A percentile compares a stretch with the other conserved stretches of the same genome.
These are phyloP conservation scores for Fusarium duplospermum DNA, from an alignment of 2,329 filamentous ascomycete species.

Conservation along the genomic window DNA sequence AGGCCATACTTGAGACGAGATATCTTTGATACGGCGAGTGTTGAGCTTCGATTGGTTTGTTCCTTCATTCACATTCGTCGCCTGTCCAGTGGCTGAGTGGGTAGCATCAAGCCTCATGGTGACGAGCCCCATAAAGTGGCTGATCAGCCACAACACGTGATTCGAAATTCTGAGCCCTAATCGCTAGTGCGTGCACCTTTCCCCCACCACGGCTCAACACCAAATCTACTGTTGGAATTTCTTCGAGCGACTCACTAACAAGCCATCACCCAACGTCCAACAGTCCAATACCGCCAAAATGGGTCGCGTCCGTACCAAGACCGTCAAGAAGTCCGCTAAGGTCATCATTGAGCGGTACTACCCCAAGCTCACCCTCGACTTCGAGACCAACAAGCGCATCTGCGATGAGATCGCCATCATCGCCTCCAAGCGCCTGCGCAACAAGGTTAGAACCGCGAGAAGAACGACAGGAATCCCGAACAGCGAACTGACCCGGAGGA, in stretches of 20 bases:
- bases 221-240: slow-evolving; percentile 44
- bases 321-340: slow-evolving; percentile 87
- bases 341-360: slow-evolving; percentile 99
- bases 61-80: too few species aligned
- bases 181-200: slow-evolving; percentile 28
- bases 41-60: too few species aligned
- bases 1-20: background rate
- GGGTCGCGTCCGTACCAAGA: slow-evolving; percentile 79
- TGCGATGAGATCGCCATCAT: slow-evolving; percentile 99
- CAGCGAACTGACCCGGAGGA: slow-evolving; percentile 31
- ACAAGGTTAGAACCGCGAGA: slow-evolving; percentile 78
- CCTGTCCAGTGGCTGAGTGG: too few species aligned
- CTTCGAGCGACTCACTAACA: slow-evolving; percentile 44
- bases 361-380: slow-evolving; percentile 98
- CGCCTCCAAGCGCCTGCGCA: slow-evolving; percentile 97
- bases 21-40: too few species aligned
- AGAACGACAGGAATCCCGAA: background rate
- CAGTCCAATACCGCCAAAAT: slow-evolving; percentile 68
- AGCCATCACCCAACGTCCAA: slow-evolving; percentile 50
- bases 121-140: background rate
- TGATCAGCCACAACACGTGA: slow-evolving; percentile 41
- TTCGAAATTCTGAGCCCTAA: slow-evolving; percentile 44
- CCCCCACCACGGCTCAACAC: slow-evolving; percentile 38
- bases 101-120: background rate
- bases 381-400: slow-evolving; percentile 99